Evolutionary conservation across 2,329 filamentous ascomycete genomes (phyloP).

Genomic region (Exophiala sideris): DNA sequence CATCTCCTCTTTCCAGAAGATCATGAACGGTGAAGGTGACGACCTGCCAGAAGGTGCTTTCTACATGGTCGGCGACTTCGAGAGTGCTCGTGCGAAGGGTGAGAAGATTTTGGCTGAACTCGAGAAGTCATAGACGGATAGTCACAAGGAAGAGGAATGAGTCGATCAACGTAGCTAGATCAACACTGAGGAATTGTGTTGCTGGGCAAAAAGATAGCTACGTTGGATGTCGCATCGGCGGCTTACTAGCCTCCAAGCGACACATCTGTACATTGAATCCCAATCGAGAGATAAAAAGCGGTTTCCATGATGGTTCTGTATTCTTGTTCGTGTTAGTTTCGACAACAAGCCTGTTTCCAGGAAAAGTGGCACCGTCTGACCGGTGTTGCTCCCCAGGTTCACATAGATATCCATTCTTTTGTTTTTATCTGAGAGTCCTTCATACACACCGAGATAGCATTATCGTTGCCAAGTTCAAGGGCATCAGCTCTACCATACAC

Average conservation of each 20-base stretch:
- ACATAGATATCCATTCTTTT: no score
- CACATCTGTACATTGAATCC: conserved; percentile 7
- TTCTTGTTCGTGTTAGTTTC: no score
- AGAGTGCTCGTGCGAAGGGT: conserved; percentile 90
- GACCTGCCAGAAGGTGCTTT: conserved; percentile 87
- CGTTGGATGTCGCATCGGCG: background rate
- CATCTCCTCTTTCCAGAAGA: conserved; percentile 95
- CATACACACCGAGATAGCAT: no score
- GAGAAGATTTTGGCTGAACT: conserved; percentile 99
- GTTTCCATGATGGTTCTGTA: no score
- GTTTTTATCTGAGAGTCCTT: no score
- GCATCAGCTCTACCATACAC: no score
- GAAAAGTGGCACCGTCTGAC: no score
- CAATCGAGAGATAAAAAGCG: no score
- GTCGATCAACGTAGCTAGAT: conserved; percentile 6
- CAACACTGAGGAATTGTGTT: no score
- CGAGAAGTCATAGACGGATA: conserved; percentile 55
- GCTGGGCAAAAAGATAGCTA: background rate
- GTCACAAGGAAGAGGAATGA: background rate
- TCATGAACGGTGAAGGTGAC: conserved; percentile 91
- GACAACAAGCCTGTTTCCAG: no score
- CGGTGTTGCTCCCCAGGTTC: no score
- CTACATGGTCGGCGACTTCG: conserved; percentile 99
- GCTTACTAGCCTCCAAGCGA: background rate
- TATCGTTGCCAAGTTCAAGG: no score